phyloP scores from a whole-genome alignment of 495 filamentous ascomycete genomes.

The Penicillium malachiteum region DNA sequence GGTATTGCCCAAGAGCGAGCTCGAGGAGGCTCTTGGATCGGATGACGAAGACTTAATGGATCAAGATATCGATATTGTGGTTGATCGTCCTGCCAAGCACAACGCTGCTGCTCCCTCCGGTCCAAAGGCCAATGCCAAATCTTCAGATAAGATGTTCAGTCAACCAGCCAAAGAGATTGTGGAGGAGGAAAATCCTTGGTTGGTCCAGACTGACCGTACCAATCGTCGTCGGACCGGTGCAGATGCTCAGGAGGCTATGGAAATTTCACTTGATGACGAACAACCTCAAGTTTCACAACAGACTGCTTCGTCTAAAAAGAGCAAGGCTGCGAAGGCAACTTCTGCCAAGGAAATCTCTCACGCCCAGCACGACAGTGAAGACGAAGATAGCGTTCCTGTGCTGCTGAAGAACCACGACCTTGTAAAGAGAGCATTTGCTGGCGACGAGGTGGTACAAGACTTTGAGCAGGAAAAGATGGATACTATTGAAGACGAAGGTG shows the following conservation, averaged over 20 bases:
- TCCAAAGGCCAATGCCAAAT: conserved; percentile 7
- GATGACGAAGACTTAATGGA: conserved; percentile 47
- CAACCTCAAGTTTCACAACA: conserved; percentile 19
- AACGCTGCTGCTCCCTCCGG: conserved; percentile 12
- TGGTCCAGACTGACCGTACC: conserved; percentile 40
- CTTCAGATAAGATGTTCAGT: conserved; percentile 17
- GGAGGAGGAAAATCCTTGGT: conserved; percentile 51
- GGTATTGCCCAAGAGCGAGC: conserved; percentile 47
- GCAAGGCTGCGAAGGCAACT: conserved; percentile 19
- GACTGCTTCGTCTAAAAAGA: conserved; percentile 17
- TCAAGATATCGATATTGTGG: conserved; percentile 23
- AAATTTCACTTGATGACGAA: conserved; percentile 37
- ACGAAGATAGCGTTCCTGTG: conserved; percentile 61
- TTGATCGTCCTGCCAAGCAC: conserved; percentile 24
- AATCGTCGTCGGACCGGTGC: conserved; percentile 35
- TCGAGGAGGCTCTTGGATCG: conserved; percentile 57
- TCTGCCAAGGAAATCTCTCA: conserved; percentile 21
- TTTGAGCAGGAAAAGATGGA: conserved; percentile 81
- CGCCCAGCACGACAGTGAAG: conserved; percentile 47
- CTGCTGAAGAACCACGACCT: conserved; percentile 77
- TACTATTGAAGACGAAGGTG: conserved; percentile 73
- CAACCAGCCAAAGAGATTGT: conserved; percentile 4
- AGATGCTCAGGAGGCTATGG: conserved; percentile 37
- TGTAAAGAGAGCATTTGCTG: conserved; percentile 82
- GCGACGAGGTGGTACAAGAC: conserved; percentile 79